Evolutionary conservation across 768 basidiomycete genomes (phyloP).

Genomic region (Hygrocybe punicea): DNA sequence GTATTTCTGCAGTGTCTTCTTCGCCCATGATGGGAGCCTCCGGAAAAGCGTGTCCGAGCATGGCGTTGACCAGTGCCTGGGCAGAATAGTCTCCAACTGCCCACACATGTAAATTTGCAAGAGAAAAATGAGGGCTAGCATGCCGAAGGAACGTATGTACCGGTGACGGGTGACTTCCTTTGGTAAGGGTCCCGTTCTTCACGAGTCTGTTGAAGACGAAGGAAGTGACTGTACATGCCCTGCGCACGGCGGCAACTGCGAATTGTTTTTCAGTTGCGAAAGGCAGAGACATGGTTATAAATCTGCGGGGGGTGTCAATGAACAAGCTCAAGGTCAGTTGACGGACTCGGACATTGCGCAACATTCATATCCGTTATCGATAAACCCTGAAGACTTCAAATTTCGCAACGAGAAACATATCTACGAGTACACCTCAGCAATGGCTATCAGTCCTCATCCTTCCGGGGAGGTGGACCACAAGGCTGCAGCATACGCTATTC

Average conservation of each 20-base stretch:
- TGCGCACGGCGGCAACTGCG: conserved; percentile 80
- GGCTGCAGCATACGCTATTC: conserved; percentile 88
- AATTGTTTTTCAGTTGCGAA: conserved; percentile 72
- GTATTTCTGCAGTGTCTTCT: too few species aligned
- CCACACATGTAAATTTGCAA: too few species aligned
- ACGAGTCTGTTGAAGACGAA: conserved; percentile 84
- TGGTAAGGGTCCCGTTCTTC: conserved; percentile 80
- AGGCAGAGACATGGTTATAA: conserved; percentile 45
- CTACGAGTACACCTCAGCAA: too few species aligned
- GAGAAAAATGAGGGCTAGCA: neutral
- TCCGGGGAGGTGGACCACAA: conserved; percentile 86
- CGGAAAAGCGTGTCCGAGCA: too few species aligned
- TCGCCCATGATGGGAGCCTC: too few species aligned
- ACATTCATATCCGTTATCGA: too few species aligned
- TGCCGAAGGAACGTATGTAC: conserved; percentile 36
- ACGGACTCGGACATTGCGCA: too few species aligned
- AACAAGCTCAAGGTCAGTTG: too few species aligned
- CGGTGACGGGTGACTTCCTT: conserved; percentile 89
- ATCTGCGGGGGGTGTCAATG: neutral
- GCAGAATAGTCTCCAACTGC: conserved; percentile 91
- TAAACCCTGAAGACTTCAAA: too few species aligned
- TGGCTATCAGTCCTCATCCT: conserved; percentile 68
- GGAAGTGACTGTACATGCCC: conserved; percentile 80
- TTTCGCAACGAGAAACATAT: too few species aligned
- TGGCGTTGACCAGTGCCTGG: too few species aligned